Conservation (phyloP, 1,284 basidiomycete species). For the Tilletiaria anomala region DNA sequence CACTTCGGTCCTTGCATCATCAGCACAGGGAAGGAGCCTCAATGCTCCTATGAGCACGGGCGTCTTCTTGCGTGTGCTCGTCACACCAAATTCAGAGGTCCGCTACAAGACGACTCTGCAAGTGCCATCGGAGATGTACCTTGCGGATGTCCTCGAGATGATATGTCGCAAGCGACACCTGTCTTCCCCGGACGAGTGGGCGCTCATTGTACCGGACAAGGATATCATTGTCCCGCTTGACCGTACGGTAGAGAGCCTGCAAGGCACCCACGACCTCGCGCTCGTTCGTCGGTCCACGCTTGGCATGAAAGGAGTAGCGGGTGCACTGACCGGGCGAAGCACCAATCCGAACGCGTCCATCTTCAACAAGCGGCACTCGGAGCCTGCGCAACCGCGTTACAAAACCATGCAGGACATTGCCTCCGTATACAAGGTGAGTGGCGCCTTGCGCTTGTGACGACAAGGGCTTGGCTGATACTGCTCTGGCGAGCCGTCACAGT, state of each 20-base stretch:
- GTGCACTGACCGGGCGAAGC: slow-evolving; percentile 41
- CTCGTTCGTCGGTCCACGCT: slow-evolving; percentile 53
- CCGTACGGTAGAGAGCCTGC: slow-evolving; percentile 81
- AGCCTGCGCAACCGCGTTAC: slow-evolving; percentile 38
- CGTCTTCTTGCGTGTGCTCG: slow-evolving; percentile 27
- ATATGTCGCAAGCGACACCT: slow-evolving; percentile 31
- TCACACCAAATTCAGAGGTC: slow-evolving; percentile 27
- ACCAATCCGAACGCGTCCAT: slow-evolving; percentile 66
- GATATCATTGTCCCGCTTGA: slow-evolving; percentile 75
- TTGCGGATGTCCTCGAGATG: slow-evolving; percentile 78
- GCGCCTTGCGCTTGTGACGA: slow-evolving; percentile 2
- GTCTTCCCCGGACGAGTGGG: slow-evolving; percentile 28
- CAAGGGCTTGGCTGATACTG: too few relatives aligned
- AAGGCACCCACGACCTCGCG: slow-evolving; percentile 68
- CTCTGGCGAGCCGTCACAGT: too few relatives aligned
- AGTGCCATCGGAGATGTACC: slow-evolving; percentile 68
- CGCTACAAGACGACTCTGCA: slow-evolving; percentile 39
- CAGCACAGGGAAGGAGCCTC: too few relatives aligned
- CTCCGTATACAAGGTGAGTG: slow-evolving; percentile 55
- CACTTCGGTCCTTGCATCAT: too few relatives aligned
- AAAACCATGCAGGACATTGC: slow-evolving; percentile 29
- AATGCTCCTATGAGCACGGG: slow-evolving; percentile 4
- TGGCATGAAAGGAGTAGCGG: slow-evolving; percentile 38
- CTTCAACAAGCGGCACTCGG: too few relatives aligned
- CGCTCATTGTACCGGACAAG: slow-evolving; percentile 25